Evolutionary conservation across 495 filamentous ascomycete species (phyloP).

Genomic region (Neurospora discreta): DNA sequence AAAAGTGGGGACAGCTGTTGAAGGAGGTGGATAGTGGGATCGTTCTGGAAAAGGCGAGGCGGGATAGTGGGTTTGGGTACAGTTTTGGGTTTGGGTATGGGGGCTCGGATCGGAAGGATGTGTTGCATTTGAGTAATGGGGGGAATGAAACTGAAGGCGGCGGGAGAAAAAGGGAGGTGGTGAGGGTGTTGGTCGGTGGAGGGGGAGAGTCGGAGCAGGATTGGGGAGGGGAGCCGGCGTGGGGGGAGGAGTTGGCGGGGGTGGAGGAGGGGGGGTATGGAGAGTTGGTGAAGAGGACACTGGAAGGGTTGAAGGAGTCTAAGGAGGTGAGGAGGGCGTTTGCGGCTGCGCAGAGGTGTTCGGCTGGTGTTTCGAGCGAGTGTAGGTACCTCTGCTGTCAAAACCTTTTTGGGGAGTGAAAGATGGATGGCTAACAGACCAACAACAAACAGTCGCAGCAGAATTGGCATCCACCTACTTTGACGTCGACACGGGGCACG

Average conservation of each 20-base stretch:
- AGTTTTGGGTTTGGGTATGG: background rate
- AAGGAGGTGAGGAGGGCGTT: conserved; percentile 13
- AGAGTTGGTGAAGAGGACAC: conserved; percentile 7
- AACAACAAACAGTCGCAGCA: conserved; percentile 13
- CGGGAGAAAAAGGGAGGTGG: background rate
- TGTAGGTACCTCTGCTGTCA: no score
- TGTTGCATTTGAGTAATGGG: background rate
- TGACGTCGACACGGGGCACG: conserved; percentile 18
- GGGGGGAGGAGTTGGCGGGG: conserved; percentile 7
- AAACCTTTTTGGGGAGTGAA: no score
- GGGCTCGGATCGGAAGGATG: background rate
- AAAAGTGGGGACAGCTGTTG: conserved; percentile 11
- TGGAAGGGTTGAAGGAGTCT: conserved; percentile 9
- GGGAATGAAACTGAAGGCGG: background rate
- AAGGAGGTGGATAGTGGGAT: background rate
- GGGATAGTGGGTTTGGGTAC: background rate
- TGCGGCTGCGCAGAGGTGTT: conserved; percentile 18
- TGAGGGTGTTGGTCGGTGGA: background rate
- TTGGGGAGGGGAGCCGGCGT: conserved; percentile 14
- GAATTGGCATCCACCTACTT: conserved; percentile 15
- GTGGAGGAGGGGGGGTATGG: conserved; percentile 13
- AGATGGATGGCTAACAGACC: background rate
- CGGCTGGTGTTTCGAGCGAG: conserved; percentile 4
- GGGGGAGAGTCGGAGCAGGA: background rate
- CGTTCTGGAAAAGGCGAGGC: background rate